Base-by-base conservation (phyloP, 768 basidiomycete species). In the Termitomyces sp. region DNA sequence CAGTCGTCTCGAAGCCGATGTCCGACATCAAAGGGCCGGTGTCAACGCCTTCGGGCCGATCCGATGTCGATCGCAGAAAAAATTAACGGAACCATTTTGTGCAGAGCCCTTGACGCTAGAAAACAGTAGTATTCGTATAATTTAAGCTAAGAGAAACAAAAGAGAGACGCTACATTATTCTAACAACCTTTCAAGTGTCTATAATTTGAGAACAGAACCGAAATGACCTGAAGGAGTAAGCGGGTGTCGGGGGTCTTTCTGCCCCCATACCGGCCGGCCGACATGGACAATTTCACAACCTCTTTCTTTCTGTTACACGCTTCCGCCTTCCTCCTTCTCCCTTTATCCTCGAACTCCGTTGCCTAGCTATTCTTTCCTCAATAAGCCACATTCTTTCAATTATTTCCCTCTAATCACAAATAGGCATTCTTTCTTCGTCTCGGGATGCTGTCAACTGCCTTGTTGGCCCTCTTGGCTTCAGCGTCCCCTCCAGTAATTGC, bases 391-490 rank as follows among this genome's bases (percentile, higher is more conserved):
- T 41, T 55, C 54, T 48, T 56, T 50, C 50, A 11, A 28, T 50
- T 41, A 50, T n/a, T n/a, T 30, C 38, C 40, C 26, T 51, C 26
- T 51, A 51, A 51, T 51, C 37, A 46, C 45, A n/a, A 10, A 30
- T 9, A 30, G 45, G 45, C 21, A 19, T 51, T 41, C 50, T 38
- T 38, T 50, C 49, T 28, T 51, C 50, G 38, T 41, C 10, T 41
- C 26, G 12, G 10, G 5, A 60, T 60, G 59, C 48, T 56, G 17
- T 33, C 40, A 8, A 45, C 49, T 54, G 23, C 53, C 23, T 50
- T 57, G 43, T 28, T 60, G 17, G 49, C 56, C 31, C 62, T 84
- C 60, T 72, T 85, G 28, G 76, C 75, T 38, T 65, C 68, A 3
- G 59, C 60, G n/a, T 60, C 66, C 31, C 66, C 68, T 28, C 68